These are phyloP conservation scores for Tricholoma flavovirens DNA, from an alignment of 768 basidiomycete species.

Conservation along the genomic window DNA sequence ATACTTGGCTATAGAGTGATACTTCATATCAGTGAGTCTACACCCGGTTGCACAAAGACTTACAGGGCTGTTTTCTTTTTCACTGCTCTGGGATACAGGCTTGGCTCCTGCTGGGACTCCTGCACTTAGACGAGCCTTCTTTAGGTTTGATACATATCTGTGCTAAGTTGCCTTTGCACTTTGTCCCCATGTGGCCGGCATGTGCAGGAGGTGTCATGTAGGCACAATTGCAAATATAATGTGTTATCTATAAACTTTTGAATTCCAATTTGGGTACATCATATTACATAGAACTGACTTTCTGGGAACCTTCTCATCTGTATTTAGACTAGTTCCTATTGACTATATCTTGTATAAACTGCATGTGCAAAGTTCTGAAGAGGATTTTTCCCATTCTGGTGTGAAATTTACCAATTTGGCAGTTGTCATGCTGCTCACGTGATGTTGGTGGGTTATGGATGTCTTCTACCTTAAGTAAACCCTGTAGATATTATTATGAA, in stretches of 20 bases:
- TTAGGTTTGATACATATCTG: not conserved
- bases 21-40: too few relatives aligned
- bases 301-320: not conserved
- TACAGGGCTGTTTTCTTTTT: not conserved
- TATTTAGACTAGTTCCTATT: not conserved
- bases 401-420: not conserved
- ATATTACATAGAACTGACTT: not conserved
- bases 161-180: not conserved
- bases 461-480: too few relatives aligned
- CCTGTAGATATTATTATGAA: too few relatives aligned
- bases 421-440: not conserved
- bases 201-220: too few relatives aligned
- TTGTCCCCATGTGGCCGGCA: not conserved
- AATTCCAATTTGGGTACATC: not conserved
- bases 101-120: not conserved
- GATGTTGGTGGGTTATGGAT: not conserved
- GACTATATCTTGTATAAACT: not conserved
- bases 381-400: not conserved
- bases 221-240: not conserved
- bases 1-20: not conserved
- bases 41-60: too few relatives aligned
- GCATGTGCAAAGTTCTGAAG: not conserved
- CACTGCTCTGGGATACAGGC: not conserved
- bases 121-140: not conserved
- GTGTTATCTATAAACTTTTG: not conserved